phyloP scores from a whole-genome alignment of 2,329 filamentous ascomycete species.

The Fusarium sororula region DNA sequence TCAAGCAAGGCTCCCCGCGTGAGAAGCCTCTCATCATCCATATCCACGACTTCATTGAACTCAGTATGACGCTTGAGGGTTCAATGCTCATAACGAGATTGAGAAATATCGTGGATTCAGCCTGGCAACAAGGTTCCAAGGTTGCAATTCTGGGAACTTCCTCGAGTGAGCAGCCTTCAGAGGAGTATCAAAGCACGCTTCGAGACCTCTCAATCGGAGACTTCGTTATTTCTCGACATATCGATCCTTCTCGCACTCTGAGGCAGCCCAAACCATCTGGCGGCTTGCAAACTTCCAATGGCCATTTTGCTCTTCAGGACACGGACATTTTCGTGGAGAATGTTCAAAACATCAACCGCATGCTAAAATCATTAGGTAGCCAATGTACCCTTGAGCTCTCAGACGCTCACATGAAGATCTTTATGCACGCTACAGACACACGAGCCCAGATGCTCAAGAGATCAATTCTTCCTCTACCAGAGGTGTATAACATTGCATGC shows the following conservation, averaged over 20 bases:
- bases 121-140: constrained; percentile 75
- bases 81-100: constrained; percentile 75
- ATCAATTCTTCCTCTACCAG: constrained; percentile 50
- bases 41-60: constrained; percentile 81
- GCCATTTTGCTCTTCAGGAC: constrained; percentile 43
- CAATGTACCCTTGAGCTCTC: constrained; percentile 37
- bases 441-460: constrained; percentile 45
- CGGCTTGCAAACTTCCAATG: constrained; percentile 28
- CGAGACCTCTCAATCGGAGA: constrained; percentile 53
- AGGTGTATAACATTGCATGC: constrained; percentile 52
- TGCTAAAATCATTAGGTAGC: constrained; percentile 53
- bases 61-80: constrained; percentile 75
- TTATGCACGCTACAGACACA: constrained; percentile 40
- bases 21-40: constrained; percentile 74
- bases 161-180: constrained; percentile 60
- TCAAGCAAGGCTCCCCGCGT: constrained; percentile 44
- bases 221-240: constrained; percentile 51
- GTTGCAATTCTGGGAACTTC: constrained; percentile 85
- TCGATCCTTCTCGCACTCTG: constrained; percentile 39
- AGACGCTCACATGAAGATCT: constrained; percentile 38
- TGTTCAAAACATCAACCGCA: constrained; percentile 56
- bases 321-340: constrained; percentile 57
- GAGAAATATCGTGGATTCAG: constrained; percentile 74
- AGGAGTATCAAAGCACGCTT: constrained; percentile 53
- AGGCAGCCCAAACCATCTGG: constrained; percentile 43